Conservation (phyloP, 495 filamentous ascomycete species). For the Elasticomyces elasticus region DNA sequence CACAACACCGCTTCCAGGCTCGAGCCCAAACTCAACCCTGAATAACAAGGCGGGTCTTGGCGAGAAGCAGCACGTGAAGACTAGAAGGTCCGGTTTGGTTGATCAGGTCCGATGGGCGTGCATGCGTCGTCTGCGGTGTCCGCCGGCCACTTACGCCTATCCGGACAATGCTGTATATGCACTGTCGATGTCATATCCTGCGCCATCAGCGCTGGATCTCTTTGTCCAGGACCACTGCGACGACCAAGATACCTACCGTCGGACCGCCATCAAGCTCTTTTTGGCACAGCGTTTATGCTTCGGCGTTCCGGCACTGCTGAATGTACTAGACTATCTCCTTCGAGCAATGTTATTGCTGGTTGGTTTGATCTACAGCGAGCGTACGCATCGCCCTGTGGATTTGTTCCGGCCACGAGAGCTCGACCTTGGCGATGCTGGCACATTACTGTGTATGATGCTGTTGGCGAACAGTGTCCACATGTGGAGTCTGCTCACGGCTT, state of each 20-base stretch:
- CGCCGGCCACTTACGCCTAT: slow-evolving; percentile 23
- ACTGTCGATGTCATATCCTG: neutral
- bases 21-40: slow-evolving; percentile 16
- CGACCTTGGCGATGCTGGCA: neutral
- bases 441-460: neutral
- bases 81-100: neutral
- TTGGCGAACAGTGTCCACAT: slow-evolving; percentile 21
- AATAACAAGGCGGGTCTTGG: neutral
- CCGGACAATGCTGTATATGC: slow-evolving; percentile 1
- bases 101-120: slow-evolving; percentile 24
- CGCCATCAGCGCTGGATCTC: slow-evolving; percentile 22
- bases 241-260: slow-evolving; percentile 20
- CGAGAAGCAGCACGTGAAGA: neutral
- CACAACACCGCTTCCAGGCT: slow-evolving; percentile 33
- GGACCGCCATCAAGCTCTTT: slow-evolving; percentile 24
- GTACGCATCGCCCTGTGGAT: neutral
- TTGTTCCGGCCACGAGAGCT: neutral
- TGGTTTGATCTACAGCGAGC: slow-evolving; percentile 4
- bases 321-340: slow-evolving; percentile 19
- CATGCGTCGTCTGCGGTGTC: slow-evolving; percentile 24
- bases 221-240: slow-evolving; percentile 10
- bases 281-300: slow-evolving; percentile 25
- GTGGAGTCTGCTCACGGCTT: slow-evolving; percentile 19
- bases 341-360: slow-evolving; percentile 16
- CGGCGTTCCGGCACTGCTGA: slow-evolving; percentile 21